Conservation (phyloP, 2,329 filamentous ascomycete genomes). For the Ploettnerulaceae sp. region DNA sequence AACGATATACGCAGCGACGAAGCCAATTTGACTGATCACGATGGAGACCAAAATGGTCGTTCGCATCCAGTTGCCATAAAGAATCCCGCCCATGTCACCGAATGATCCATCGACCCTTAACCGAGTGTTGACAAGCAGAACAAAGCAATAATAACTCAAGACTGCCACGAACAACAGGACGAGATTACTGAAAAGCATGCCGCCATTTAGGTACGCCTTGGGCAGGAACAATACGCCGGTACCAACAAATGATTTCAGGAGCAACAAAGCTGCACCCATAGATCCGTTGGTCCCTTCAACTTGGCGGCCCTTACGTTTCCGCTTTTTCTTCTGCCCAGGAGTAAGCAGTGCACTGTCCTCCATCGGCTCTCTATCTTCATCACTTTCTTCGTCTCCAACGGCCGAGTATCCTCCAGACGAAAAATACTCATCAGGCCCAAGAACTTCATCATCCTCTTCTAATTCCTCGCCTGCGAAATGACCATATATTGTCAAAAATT, state of each 20-base stretch:
- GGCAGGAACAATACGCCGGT: constrained; percentile 93
- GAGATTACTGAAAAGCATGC: constrained; percentile 93
- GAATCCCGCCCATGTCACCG: constrained; percentile 87
- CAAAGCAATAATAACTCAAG: constrained; percentile 96
- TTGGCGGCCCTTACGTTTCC: constrained; percentile 70
- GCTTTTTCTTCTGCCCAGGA: constrained; percentile 60
- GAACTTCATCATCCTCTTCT: constrained; percentile 89
- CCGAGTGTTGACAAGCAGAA: constrained; percentile 82
- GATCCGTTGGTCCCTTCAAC: constrained; percentile 72
- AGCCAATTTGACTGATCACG: constrained; percentile 91
- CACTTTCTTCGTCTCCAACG: constrained; percentile 49
- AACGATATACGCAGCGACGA: constrained; percentile 92
- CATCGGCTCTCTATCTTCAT: constrained; percentile 71
- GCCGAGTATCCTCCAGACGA: constrained; percentile 59
- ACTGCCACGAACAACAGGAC: constrained; percentile 81
- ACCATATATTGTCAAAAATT: constrained; percentile 91
- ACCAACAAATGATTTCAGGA: constrained; percentile 96
- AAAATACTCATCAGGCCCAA: constrained; percentile 87
- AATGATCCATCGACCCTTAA: constrained; percentile 89
- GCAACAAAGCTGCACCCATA: constrained; percentile 72
- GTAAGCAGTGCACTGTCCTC: constrained; percentile 83
- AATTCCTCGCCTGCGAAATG: constrained; percentile 97
- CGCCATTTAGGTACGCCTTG: constrained; percentile 88
- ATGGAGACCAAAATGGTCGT: constrained; percentile 84
- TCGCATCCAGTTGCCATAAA: constrained; percentile 90